Percentiles rank a stretch among this genome's conserved stretches.
Conservation (phyloP, 176 grass and related monocot species). For the Puccinellia tenuiflora region DNA sequence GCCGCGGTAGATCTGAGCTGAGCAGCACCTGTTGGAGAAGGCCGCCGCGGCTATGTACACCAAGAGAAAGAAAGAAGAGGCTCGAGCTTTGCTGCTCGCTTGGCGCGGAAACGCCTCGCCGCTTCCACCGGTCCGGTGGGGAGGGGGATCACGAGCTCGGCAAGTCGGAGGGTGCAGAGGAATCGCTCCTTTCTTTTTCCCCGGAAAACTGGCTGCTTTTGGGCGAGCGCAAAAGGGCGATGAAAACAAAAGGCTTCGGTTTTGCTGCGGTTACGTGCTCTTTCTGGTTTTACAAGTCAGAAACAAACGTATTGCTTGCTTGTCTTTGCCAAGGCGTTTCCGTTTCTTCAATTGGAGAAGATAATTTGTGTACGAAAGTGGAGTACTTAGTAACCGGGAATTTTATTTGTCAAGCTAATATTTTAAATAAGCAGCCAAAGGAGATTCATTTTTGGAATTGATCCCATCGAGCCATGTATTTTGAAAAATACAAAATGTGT, state of each 20-base stretch:
- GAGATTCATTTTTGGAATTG: not conserved
- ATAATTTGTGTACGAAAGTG: not conserved
- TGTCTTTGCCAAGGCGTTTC: not conserved
- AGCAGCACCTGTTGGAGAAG: not conserved
- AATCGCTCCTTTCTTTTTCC: slow-evolving; percentile 15
- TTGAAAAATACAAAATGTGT: not conserved
- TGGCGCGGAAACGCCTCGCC: slow-evolving; percentile 26
- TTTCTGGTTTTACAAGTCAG: slow-evolving; percentile 15
- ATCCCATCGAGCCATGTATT: not conserved
- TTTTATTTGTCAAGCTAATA: not conserved
- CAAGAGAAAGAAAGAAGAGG: not conserved
- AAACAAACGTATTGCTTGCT: not conserved
- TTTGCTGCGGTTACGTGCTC: not conserved
- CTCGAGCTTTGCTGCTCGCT: slow-evolving; percentile 14
- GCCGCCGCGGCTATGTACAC: slow-evolving; percentile 2
- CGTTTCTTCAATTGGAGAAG: not conserved
- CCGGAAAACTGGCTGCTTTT: slow-evolving; percentile 9
- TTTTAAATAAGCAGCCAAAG: not conserved
- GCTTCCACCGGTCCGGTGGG: not conserved
- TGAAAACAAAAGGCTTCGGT: not conserved
- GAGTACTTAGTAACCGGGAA: not conserved
- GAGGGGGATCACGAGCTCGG: slow-evolving; percentile 24
- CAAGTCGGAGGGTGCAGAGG: slow-evolving; percentile 1
- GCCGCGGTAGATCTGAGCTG: slow-evolving; percentile 37
- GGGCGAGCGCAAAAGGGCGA: not conserved